These are phyloP conservation scores for Suillus subluteus DNA, from an alignment of 768 basidiomycete species.

Conservation along the genomic window DNA sequence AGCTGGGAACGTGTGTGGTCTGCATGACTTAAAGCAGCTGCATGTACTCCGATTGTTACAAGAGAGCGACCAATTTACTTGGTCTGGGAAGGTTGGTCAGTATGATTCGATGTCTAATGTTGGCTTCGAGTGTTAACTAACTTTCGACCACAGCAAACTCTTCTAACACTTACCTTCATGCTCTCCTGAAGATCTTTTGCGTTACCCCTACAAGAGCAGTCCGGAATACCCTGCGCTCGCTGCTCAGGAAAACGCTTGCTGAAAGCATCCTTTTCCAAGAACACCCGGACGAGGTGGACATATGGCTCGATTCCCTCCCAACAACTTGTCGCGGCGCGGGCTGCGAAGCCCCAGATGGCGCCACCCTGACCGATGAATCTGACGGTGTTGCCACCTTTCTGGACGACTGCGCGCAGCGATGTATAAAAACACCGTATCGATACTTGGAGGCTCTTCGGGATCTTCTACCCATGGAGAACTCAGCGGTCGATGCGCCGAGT, in stretches of 20 bases:
- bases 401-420: conserved; percentile 86
- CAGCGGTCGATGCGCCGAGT: conserved; percentile 39
- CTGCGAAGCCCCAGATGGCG: conserved; percentile 53
- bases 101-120: conserved; percentile 8
- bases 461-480: conserved; percentile 26
- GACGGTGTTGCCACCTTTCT: conserved; percentile 66
- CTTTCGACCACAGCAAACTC: conserved; percentile 39
- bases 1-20: conserved; percentile 38
- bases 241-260: conserved; percentile 69
- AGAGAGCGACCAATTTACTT: conserved; percentile 78
- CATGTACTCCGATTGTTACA: conserved; percentile 78
- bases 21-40: conserved; percentile 68
- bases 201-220: conserved; percentile 54
- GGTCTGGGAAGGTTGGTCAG: conserved; percentile 75
- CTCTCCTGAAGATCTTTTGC: conserved; percentile 69
- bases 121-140: conserved; percentile 6
- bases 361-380: conserved; percentile 56
- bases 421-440: conserved; percentile 79
- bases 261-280: conserved; percentile 82
- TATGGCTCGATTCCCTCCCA: conserved; percentile 78
- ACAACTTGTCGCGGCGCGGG: conserved; percentile 34
- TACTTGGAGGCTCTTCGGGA: conserved; percentile 76
- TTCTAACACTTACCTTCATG: conserved; percentile 68
- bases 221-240: conserved; percentile 49
- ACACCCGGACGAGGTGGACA: conserved; percentile 64